Evolutionary conservation across 139 green algal genomes (phyloP), one percentile per base, ranked within the genome.

Genomic region (Tetradesmus lagerheimii): DNA sequence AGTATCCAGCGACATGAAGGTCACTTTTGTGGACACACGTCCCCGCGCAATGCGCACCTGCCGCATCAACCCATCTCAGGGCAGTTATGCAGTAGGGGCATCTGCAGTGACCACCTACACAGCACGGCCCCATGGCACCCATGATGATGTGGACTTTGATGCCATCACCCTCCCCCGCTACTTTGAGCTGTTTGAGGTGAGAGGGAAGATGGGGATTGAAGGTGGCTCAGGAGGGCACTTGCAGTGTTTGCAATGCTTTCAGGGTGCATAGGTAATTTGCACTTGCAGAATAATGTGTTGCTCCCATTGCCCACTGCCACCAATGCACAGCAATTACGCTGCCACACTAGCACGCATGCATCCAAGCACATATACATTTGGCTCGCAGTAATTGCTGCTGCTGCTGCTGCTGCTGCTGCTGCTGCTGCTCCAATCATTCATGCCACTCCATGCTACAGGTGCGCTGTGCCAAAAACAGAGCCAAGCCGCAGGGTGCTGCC

Each of bases 1-100:
- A 12, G 34, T 87, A 11, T 37, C 34, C 82, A 35, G 3, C 47
- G 50, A 37, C 38, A 18, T 78, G 9, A 27, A 38, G 34, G 82
- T 87, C n/a, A 87, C 45, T 3, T 87, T 43, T n/a, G 31, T 87
- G 8, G 82, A 87, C 47, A 77, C 45, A 9, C 12, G 23, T 16
- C 82, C 82, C 0, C 82, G 50, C 5, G 11, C 23, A 43, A 11
- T 35, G 79, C 41, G 79, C 41, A 85, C 78, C 31, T 41, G 34
- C 35, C 78, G 78, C 71, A 41, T 80, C 31, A 16, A 18, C 71
- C 31, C 31, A 27, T 25, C 35, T 4, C 75, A 82, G 12, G 37
- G 15, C 78, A 34, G 15, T 20, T 41, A 80, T 41, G 20, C 31
- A 23, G 71, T 41, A 9, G 71, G 71, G 4, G 71, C 31, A 39